Evolutionary conservation across 176 grass and related monocot genomes (phyloP).

Genomic region (Triticum timopheevii): DNA sequence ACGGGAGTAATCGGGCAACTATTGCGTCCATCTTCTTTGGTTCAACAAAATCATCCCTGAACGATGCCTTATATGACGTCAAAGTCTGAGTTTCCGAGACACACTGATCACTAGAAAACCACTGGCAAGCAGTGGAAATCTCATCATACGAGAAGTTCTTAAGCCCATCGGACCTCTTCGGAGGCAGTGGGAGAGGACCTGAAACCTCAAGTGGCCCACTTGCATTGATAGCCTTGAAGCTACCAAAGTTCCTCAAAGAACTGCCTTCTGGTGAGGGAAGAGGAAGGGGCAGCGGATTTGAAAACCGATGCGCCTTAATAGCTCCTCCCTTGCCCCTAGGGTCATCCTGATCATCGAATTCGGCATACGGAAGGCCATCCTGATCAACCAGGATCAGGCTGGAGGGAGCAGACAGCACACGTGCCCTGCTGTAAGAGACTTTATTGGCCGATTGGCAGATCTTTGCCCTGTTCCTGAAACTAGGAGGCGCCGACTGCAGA

Average conservation of each 20-base stretch:
- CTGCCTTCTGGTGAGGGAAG: conserved; percentile 61
- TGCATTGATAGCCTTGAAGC: conserved; percentile 69
- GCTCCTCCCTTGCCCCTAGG: conserved; percentile 40
- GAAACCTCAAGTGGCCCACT: conserved; percentile 62
- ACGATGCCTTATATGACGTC: conserved; percentile 77
- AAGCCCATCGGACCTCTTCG: conserved; percentile 41
- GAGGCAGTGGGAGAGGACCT: conserved; percentile 88
- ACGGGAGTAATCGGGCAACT: conserved; percentile 59
- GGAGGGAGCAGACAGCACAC: conserved; percentile 80
- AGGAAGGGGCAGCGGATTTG: conserved; percentile 86
- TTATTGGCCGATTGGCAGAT: conserved; percentile 45
- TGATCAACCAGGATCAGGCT: conserved; percentile 71
- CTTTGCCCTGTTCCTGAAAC: conserved; percentile 78
- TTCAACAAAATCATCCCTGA: conserved; percentile 55
- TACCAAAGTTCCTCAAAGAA: conserved; percentile 65
- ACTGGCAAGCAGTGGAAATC: conserved; percentile 61
- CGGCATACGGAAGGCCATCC: conserved; percentile 48
- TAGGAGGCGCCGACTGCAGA: conserved; percentile 90
- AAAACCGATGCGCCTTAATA: conserved; percentile 60
- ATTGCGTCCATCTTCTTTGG: conserved; percentile 75
- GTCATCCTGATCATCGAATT: conserved; percentile 76
- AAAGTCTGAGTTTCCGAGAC: conserved; percentile 63
- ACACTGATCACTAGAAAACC: conserved; percentile 72
- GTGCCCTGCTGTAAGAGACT: conserved; percentile 52
- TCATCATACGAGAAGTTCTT: conserved; percentile 81